Base-by-base conservation (phyloP, 2,329 filamentous ascomycete species). In the Cladosporium sp. region DNA sequence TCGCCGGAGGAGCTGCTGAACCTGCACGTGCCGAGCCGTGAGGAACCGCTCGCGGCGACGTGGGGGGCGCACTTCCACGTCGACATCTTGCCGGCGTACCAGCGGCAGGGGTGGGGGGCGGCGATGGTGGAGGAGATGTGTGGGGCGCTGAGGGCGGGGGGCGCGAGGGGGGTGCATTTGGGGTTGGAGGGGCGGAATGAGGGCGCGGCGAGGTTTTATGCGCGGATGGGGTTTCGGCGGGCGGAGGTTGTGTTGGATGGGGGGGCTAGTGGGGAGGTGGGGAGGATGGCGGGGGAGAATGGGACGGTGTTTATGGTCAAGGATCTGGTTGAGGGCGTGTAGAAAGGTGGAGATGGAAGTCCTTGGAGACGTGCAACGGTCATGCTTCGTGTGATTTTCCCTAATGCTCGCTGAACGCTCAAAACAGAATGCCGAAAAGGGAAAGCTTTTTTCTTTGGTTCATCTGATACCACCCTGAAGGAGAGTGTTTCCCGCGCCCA, bases 61-160 rank as follows among this genome's bases (percentile, higher is more conserved):
- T 72, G 64, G 54, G 65, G 67, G 1, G 68, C 67, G 5, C 70
- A 72, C 58, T 57, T 72, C 16, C 69, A 72, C 40, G 66, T 72
- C 42, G 62, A 72, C 46, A 63, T 72, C 9, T 46, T 71, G 43
- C 63, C 66, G 0, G 60, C 63, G 37, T 67, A 59, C 38, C 68
- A 69, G 49, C 55, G 64, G 9, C 59, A 59, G 32, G 68, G 69
- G 0, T 68, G 59, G 56, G 70, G 70, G 1, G 51, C 40, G 14
- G 42, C 52, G 18, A 41, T 71, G 37, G 59, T 71, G n/a, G 52
- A 61, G n/a, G 54, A 38, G 0, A 61, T 68, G 18, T 56, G 66
- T 35, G 52, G 56, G 3, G 56, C 49, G 10, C 43, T 68, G 7
- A 63, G 59, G 51, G 54, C 43, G 9, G 10, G 56, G 2, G 65